phyloP scores from a whole-genome alignment of 371 early-diverging fungal species.

The Mortierella sp. region DNA sequence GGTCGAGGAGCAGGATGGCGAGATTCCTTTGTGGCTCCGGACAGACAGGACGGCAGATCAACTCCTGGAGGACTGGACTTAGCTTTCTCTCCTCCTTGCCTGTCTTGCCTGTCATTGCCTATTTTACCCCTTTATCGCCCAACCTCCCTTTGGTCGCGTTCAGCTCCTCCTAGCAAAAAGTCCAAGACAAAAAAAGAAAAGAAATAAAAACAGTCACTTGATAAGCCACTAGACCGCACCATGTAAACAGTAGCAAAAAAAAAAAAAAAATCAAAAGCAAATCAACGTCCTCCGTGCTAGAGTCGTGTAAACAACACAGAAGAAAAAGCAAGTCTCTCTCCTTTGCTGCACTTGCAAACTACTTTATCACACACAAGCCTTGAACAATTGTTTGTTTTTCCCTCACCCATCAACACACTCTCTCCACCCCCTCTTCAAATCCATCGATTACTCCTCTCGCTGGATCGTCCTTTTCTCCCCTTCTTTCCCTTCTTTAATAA shows the following conservation, averaged over 20 bases:
- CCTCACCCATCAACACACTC: conserved; percentile 19
- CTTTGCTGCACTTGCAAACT: not conserved
- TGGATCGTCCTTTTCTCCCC: conserved; percentile 11
- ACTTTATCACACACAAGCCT: not conserved
- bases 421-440: not conserved
- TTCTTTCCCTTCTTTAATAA: conserved; percentile 10
- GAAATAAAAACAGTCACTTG: not conserved
- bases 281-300: not conserved
- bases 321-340: not conserved
- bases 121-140: not conserved
- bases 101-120: not conserved
- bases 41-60: not conserved
- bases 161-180: not conserved
- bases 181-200: not conserved
- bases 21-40: not conserved
- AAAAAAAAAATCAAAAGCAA: not conserved
- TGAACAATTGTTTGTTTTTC: conserved; percentile 14
- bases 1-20: not conserved
- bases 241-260: conserved; percentile 15
- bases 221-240: not conserved
- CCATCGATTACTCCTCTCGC: conserved; percentile 13
- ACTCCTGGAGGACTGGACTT: not conserved
- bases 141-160: conserved; percentile 4
- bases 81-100: too few species aligned
- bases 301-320: not conserved